Evolutionary conservation across 2,329 filamentous ascomycete genomes (phyloP).

Genomic region (Alternaria triticimaculans): DNA sequence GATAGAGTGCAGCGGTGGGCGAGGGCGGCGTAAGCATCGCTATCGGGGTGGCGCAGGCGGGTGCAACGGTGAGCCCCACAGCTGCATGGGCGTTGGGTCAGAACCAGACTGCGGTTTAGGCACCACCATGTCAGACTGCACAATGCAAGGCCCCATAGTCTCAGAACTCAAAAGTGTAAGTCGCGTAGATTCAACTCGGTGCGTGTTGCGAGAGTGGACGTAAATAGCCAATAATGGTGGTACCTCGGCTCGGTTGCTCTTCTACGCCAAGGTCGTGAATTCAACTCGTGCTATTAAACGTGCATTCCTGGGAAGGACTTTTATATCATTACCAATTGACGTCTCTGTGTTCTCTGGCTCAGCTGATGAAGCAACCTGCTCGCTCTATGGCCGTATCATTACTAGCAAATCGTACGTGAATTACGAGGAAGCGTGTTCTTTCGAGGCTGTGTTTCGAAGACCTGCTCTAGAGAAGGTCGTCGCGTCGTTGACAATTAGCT

Average conservation of each 20-base stretch:
- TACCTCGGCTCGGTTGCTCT: slow-evolving; percentile 11
- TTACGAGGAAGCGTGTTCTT: not conserved
- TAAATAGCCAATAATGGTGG: slow-evolving; percentile 1
- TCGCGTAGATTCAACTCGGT: not conserved
- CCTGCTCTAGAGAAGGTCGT: not conserved
- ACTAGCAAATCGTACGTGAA: not conserved
- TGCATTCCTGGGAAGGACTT: not conserved
- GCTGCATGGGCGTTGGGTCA: slow-evolving; percentile 15
- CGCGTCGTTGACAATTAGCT: not conserved
- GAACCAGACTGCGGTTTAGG: not conserved
- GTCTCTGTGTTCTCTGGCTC: not conserved
- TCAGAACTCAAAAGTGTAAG: not conserved
- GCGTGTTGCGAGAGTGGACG: not conserved
- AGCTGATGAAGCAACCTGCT: not conserved
- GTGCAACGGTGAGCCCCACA: slow-evolving; percentile 23
- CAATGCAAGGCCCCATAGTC: not conserved
- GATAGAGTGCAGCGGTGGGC: slow-evolving; percentile 44
- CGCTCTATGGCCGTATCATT: not conserved
- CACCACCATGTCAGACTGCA: not conserved
- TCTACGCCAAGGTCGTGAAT: slow-evolving; percentile 6
- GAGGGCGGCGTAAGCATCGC: slow-evolving; percentile 37
- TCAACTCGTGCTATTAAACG: not conserved
- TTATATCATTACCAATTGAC: not conserved
- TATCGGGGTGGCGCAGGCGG: slow-evolving; percentile 26
- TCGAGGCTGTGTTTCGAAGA: not conserved